Conservation (phyloP, 192 early-diverging fungal species). For the Coemansia guatemalensis region DNA sequence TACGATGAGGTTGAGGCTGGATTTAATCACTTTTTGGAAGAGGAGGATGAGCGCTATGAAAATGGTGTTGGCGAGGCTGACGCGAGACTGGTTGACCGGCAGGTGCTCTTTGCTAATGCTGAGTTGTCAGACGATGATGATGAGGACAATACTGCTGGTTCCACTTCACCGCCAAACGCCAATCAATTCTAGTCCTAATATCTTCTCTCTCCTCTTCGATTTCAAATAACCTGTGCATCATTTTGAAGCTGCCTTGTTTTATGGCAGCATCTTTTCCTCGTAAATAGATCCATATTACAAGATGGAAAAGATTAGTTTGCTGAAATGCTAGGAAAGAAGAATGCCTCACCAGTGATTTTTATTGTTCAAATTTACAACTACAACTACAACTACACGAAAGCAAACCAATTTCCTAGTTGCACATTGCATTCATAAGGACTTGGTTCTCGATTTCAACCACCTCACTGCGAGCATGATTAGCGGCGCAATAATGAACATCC, state of each 20-base stretch:
- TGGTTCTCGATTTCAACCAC: constrained; percentile 55
- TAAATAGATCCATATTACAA: not conserved
- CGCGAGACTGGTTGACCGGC: constrained; percentile 36
- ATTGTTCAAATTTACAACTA: too few species aligned
- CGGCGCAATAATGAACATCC: constrained; percentile 26
- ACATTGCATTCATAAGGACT: constrained; percentile 27
- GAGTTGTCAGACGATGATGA: constrained; percentile 47
- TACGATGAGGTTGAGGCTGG: constrained; percentile 51
- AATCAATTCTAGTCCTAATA: not conserved
- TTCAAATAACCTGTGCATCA: not conserved
- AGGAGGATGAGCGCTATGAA: constrained; percentile 17
- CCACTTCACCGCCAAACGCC: not conserved
- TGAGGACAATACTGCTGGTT: not conserved
- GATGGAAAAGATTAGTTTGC: not conserved
- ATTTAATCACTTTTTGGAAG: constrained; percentile 52
- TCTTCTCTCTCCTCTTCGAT: not conserved
- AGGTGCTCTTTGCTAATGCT: constrained; percentile 47
- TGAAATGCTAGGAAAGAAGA: not conserved
- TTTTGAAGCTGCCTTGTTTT: not conserved
- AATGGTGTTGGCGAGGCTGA: constrained; percentile 24
- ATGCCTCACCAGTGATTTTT: not conserved
- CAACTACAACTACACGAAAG: not conserved
- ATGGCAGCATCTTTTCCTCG: not conserved
- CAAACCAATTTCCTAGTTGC: constrained; percentile 2
- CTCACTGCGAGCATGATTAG: constrained; percentile 53